Base-by-base conservation (phyloP, 1,284 basidiomycete genomes). In the Rugosomyces carneus region DNA sequence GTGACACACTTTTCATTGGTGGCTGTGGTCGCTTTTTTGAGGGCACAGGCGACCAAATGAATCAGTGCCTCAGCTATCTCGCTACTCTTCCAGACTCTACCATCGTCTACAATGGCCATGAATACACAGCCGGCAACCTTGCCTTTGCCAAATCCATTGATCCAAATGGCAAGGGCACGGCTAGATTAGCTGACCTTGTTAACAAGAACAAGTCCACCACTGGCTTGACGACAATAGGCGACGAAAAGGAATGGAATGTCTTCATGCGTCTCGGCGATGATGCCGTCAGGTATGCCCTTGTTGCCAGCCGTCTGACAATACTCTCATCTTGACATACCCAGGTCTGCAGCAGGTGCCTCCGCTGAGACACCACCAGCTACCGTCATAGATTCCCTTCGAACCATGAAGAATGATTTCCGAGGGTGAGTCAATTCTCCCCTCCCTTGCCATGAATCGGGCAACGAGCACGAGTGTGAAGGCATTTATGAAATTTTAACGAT, bases 11-110 rank as follows among this genome's bases (percentile, higher is more conserved):
- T 41, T 98, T 99, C 72, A 78, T 91, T 52, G 91, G 79, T 3
- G 94, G 94, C 5, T 95, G 90, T 61, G 95, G 95, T n/a, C 81
- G 93, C 5, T 98, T 98, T 76, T 98, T 98, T 60, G 94, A 98
- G 66, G 94, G 94, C 34, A 84, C 79, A 2, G 84, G 85, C 0
- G 67, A 74, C 8, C 84, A 98, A 66, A 99, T 99, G 95, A 73
- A 86, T 58, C 64, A 72, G 5, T 80, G 92, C 4, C 76, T 96
- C 35, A 77, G 79, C 27, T 84, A 91, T 59, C 75, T 94, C 50
- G 80, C 74, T 10, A 75, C 74, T 0, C 75, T 99, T 8, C 93
- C 94, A 0, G 72, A 84, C 51, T 71, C 84, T 48, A 97, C 95
- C 0, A 61, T 89, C 40, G 84, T 93, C 6, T 93, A 88, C 69